Base-by-base conservation (phyloP, 352 stramenopile species). In the Globisporangium takayamanum region DNA sequence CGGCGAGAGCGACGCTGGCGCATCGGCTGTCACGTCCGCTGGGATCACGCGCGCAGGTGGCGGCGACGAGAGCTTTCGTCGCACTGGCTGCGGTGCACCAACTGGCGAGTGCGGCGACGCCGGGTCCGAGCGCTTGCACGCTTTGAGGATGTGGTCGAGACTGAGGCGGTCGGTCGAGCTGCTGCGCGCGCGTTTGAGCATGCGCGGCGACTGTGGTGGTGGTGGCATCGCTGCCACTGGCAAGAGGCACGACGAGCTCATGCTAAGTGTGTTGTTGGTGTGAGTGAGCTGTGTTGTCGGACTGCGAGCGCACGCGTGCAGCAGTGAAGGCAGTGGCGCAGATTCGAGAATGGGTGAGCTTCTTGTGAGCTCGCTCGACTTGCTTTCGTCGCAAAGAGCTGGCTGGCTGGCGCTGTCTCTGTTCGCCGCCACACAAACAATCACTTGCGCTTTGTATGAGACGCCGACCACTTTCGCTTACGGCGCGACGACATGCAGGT, bases 191-290 rank as follows among this genome's bases (percentile, higher is more conserved):
- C 81, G 77, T 69, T 91, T 91, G 57, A 78, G 77, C 58, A 74
- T 58, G 41, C 69, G 72, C 49, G 52, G 60, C 2, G 55, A 54
- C 3, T 14, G 26, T 14, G 47, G 25, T 3, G 48, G 45, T 14
- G 70, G 62, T 39, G 72, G 55, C 26, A 74, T 55, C 22, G 73
- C 60, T 12, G 74, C 71, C 20, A 85, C 64, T 10, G 74, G 74
- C 20, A 83, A 60, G 30, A 82, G 55, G 45, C 64, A 85, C 49
- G 74, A 84, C 18, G 64, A 88, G 66, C 78, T 91, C 80, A 91
- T 90, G 18, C 1, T 46, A 2, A 36, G 6, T 2, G 30, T 39
- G 8, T 30, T 42, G 8, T 44, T 20, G 26, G 57, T 59, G 45
- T 46, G 15, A 22, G n/a, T 33, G n/a, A n/a, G n/a, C n/a, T n/a